Evolutionary conservation across 495 filamentous ascomycete species (phyloP), one percentile per base, ranked within the genome.

Genomic region (Daldinia grandis): DNA sequence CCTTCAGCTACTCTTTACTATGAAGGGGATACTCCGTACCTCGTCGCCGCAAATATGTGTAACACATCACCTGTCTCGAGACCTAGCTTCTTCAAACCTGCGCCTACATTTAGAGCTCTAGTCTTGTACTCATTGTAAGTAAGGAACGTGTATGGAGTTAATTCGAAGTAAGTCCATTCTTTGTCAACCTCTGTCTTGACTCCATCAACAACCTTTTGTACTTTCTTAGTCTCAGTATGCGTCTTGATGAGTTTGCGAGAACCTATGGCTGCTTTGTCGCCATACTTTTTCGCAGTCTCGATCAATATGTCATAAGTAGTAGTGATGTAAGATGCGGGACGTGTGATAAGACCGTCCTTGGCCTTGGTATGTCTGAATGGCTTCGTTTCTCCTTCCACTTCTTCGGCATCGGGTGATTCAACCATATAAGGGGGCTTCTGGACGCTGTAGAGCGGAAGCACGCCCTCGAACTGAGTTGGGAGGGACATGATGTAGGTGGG

Each of bases 141-240:
- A 68, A 85, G 69, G 78, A 85, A 91, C 10, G 78, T 74, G 80
- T 88, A 91, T 14, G 79, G 78, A 56, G 84, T 85, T 37, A 91
- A 80, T 81, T 91, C 89, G 68, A 87, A 91, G 77, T 86, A 90
- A 4, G 82, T 85, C 89, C 89, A 91, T 67, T 88, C 82, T 80
- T 91, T 91, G 38, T 90, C 87, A 4, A 89, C 84, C 77, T 88
- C 81, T 47, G 77, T 76, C 75, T 86, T 81, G 77, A 88, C 78
- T 62, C 89, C 89, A 69, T 90, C 87, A 42, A 90, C 79, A n/a
- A 87, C 76, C 80, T 90, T 90, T 78, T 87, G 85, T n/a, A 90
- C 79, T 78, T 88, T 89, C 79, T 89, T 91, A 9, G 76, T 85
- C 79, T 91, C 88, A 66, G 80, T 80, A 71, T 91, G 88, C 6